Base-by-base conservation (phyloP, 768 basidiomycete genomes). In the Albatrellus ellisii region DNA sequence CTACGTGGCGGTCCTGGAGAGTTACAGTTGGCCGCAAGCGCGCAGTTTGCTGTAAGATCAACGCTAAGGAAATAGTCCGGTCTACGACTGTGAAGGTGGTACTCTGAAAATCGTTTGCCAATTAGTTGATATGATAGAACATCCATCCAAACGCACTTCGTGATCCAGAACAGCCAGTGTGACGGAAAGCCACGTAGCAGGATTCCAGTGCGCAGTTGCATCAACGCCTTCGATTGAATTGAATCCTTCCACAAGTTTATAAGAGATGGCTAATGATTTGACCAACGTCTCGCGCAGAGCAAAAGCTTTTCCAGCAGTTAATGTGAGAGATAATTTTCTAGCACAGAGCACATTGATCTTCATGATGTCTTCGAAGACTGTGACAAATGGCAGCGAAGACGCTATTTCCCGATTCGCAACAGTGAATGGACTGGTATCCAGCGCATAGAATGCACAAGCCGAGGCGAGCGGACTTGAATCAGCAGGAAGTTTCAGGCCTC, bases 131-230 rank as follows among this genome's bases (percentile, higher is more conserved):
- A 22, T 27, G 22, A 14, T 12, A 24, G 11, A 6, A 21, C 15
- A 22, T 22, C 15, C 5, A 17, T n/a, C 4, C 41, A 44, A 25
- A 22, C 66, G 39, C 42, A 83, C 75, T 63, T 79, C 72, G 41
- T 70, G 59, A 40, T 76, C 66, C 31, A 88, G 56, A 26, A 61
- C 67, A 9, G 63, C 52, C 4, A 89, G 61, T 35, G 86, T 48
- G 6, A 57, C 56, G 2, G 64, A 51, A 5, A 84, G 58, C 90
- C 90, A 95, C 21, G 59, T 53, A 0, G 59, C 53, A 4, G 85
- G 76, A 33, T 76, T 56, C 86, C 86, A 89, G 1, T 58, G 41
- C 4, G 81, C 44, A 14, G 43, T 43, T 4, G 63, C 51, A 1
- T 67, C 47, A 2, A 56, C 48, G 2, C 65, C 59, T 14, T 50